Conservation (phyloP, 108 stramenopile genomes). For the Cylindrotheca closterium region DNA sequence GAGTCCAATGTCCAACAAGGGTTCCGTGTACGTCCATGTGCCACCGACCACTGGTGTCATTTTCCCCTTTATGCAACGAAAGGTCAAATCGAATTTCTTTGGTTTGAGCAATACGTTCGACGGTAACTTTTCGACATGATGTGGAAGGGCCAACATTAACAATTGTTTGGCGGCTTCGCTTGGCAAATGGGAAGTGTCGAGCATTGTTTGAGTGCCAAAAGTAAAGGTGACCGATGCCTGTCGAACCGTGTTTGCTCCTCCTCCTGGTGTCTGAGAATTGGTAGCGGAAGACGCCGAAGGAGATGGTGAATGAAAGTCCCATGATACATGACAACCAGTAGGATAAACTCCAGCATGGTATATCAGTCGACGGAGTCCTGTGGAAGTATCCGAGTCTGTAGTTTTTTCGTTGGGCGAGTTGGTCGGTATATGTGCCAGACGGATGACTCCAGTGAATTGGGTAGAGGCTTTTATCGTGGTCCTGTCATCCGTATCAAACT, state of each 20-base stretch:
- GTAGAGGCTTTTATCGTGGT: slow-evolving; percentile 41
- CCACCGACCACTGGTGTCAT: slow-evolving; percentile 75
- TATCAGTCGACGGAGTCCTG: slow-evolving; percentile 72
- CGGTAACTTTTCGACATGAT: slow-evolving; percentile 68
- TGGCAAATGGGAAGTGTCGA: slow-evolving; percentile 27
- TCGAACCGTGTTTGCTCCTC: slow-evolving; percentile 4
- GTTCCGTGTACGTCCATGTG: slow-evolving; percentile 73
- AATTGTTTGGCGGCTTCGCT: slow-evolving; percentile 30
- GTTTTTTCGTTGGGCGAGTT: slow-evolving; percentile 4
- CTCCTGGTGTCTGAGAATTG: background rate
- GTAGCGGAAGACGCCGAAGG: slow-evolving; percentile 10
- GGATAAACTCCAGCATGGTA: slow-evolving; percentile 82
- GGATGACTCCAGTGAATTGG: slow-evolving; percentile 59
- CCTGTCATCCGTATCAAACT: slow-evolving; percentile 40
- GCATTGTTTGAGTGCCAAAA: slow-evolving; percentile 48
- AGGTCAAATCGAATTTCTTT: slow-evolving; percentile 64
- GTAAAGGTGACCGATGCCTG: slow-evolving; percentile 64
- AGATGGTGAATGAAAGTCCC: slow-evolving; percentile 53
- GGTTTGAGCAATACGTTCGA: slow-evolving; percentile 31
- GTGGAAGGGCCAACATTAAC: slow-evolving; percentile 85
- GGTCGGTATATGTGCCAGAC: slow-evolving; percentile 72
- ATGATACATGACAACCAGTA: slow-evolving; percentile 53
- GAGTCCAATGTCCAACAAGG: slow-evolving; percentile 52
- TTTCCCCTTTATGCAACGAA: slow-evolving; percentile 71
- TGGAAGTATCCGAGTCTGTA: slow-evolving; percentile 32